Percentiles rank a stretch among this genome's conserved stretches.
These are phyloP conservation scores for Yarrowia alimentaria DNA, from an alignment of 805 yeast species.

Conservation along the genomic window DNA sequence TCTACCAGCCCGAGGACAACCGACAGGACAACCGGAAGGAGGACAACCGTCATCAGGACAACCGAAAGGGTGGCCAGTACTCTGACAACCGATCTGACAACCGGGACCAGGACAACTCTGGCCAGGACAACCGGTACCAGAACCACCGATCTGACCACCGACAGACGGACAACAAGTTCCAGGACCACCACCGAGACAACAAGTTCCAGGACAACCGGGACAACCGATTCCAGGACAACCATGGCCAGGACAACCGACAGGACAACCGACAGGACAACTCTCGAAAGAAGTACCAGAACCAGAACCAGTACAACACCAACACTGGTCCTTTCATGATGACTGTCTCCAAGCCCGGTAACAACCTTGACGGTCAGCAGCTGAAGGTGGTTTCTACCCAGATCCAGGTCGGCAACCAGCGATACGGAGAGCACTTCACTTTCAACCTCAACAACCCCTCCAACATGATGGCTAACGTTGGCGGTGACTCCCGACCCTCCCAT, in stretches of 20 bases:
- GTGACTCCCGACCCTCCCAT: slow-evolving; percentile 18
- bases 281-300: not conserved
- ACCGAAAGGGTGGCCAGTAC: slow-evolving; percentile 21
- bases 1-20: slow-evolving; percentile 14
- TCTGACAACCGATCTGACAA: slow-evolving; percentile 21
- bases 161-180: slow-evolving; percentile 12
- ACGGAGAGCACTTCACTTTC: slow-evolving; percentile 22
- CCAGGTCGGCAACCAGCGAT: slow-evolving; percentile 20
- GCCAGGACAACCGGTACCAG: slow-evolving; percentile 25
- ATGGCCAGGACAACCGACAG: slow-evolving; percentile 6
- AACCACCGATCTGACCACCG: slow-evolving; percentile 10
- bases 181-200: slow-evolving; percentile 15
- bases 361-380: slow-evolving; percentile 16
- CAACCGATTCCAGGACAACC: slow-evolving; percentile 19
- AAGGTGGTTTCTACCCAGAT: slow-evolving; percentile 19
- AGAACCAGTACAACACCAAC: slow-evolving; percentile 9
- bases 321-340: slow-evolving; percentile 19
- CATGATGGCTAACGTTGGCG: slow-evolving; percentile 22
- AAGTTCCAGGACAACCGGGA: slow-evolving; percentile 3
- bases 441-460: slow-evolving; percentile 19
- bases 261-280: slow-evolving; percentile 10
- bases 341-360: slow-evolving; percentile 12
- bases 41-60: slow-evolving; percentile 20
- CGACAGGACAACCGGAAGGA: slow-evolving; percentile 6
- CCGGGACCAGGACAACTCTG: too few species aligned